Conservation (phyloP, 179 eudicot species). For the Silene noctiflora region DNA sequence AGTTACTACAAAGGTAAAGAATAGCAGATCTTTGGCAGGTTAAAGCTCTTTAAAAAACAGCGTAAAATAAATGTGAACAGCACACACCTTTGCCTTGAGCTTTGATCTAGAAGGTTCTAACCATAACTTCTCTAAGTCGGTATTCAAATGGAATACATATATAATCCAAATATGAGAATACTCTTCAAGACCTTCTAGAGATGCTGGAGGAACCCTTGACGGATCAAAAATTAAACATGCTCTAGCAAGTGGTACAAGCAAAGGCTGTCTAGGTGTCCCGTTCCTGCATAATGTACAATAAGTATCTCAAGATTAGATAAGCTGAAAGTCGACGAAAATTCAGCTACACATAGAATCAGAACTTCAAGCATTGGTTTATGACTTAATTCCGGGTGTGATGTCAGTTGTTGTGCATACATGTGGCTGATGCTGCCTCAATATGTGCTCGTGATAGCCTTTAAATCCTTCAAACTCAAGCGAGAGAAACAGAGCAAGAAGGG, state of each 20-base stretch:
- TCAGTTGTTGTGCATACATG: neutral
- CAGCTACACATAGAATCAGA: neutral
- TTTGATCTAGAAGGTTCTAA: slow-evolving; percentile 73
- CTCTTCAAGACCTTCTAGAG: slow-evolving; percentile 84
- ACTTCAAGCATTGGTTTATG: neutral
- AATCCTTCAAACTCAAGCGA: neutral
- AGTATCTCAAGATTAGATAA: neutral
- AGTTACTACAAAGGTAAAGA: neutral
- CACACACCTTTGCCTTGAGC: slow-evolving; percentile 81
- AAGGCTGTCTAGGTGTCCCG: slow-evolving; percentile 98
- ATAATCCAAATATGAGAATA: slow-evolving; percentile 95
- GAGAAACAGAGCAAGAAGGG: no score
- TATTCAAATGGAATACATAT: slow-evolving; percentile 91
- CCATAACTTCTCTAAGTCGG: slow-evolving; percentile 91
- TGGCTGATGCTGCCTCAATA: neutral
- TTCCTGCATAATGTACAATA: slow-evolving; percentile 46
- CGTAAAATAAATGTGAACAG: neutral
- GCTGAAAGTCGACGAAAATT: neutral
- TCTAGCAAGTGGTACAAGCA: slow-evolving; percentile 94
- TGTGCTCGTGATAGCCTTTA: neutral
- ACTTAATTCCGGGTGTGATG: neutral
- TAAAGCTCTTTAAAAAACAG: neutral
- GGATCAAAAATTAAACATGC: slow-evolving; percentile 73
- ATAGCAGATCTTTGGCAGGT: neutral
- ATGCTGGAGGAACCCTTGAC: slow-evolving; percentile 70